Evolutionary conservation across 164 flowering plant genomes (phyloP).

Genomic region (Umbilicus rupestris): DNA sequence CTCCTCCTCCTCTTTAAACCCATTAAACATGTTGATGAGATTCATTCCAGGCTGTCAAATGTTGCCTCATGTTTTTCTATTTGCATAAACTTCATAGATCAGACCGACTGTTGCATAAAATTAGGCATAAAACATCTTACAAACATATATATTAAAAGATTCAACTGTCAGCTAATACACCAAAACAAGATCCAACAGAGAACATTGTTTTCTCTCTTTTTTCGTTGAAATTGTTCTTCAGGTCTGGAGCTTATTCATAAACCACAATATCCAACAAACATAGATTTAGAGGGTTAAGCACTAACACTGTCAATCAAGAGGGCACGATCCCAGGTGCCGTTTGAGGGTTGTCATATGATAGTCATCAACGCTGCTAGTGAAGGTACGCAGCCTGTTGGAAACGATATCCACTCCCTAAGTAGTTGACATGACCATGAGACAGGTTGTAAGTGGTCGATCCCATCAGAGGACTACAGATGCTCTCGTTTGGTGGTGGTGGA

Average conservation of each 20-base stretch:
- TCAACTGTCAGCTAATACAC: neutral
- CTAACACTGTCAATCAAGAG: constrained; percentile 35
- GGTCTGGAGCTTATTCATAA: neutral
- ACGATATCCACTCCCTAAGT: constrained; percentile 77
- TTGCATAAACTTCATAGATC: no score
- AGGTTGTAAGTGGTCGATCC: constrained; percentile 52
- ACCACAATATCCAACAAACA: constrained; percentile 14
- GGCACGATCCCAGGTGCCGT: constrained; percentile 23
- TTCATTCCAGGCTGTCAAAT: no score
- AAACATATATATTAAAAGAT: neutral
- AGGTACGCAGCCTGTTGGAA: constrained; percentile 56
- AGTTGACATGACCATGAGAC: constrained; percentile 63
- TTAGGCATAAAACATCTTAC: neutral
- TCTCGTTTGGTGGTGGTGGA: constrained; percentile 36
- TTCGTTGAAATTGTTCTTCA: neutral
- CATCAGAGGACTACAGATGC: constrained; percentile 41
- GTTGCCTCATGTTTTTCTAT: no score
- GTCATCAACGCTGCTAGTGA: constrained; percentile 40
- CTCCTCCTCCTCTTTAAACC: no score
- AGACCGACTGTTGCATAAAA: neutral
- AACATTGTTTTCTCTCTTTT: neutral
- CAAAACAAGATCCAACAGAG: neutral
- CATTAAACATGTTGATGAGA: no score
- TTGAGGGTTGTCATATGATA: constrained; percentile 10
- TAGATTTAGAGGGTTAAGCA: constrained; percentile 26